Conservation (phyloP, 306 rosid genomes). For the Morella rubra region DNA sequence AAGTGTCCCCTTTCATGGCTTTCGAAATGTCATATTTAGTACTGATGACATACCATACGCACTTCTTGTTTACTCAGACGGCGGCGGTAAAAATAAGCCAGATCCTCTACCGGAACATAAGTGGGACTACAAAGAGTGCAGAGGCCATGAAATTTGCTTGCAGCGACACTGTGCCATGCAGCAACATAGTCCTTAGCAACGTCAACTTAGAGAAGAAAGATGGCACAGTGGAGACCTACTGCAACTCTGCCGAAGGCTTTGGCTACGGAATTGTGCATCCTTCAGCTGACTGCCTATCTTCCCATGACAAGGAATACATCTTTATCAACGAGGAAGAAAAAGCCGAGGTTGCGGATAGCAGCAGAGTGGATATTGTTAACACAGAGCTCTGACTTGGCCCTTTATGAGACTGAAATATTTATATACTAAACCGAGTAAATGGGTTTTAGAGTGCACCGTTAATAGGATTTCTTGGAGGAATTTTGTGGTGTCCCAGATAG, state of each 20-base stretch:
- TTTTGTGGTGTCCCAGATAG: conserved; percentile 37
- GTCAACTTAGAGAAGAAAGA: conserved; percentile 76
- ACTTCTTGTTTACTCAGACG: conserved; percentile 39
- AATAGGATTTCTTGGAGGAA: conserved; percentile 38
- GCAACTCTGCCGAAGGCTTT: conserved; percentile 90
- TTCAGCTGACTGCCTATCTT: conserved; percentile 88
- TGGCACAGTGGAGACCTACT: conserved; percentile 84
- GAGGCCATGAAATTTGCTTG: conserved; percentile 89
- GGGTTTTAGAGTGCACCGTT: conserved; percentile 34
- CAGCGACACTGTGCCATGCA: conserved; percentile 89
- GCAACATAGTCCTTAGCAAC: conserved; percentile 68
- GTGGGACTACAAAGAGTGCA: conserved; percentile 76
- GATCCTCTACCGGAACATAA: conserved; percentile 70
- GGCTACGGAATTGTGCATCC: conserved; percentile 81
- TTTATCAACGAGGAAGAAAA: background rate
- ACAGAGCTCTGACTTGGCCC: conserved; percentile 57
- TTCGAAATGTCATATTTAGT: too few species aligned
- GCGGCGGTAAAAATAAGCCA: conserved; percentile 78
- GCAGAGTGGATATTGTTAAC: conserved; percentile 42
- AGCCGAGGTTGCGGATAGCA: conserved; percentile 31
- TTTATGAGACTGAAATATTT: conserved; percentile 29
- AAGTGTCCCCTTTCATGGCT: too few species aligned
- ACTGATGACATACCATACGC: too few species aligned
- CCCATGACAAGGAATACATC: conserved; percentile 43
- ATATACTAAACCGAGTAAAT: conserved; percentile 33